A percentile compares a stretch with the other conserved stretches of the same genome.
Evolutionary conservation across 805 yeast species (phyloP).

Genomic region (Teunomyces pallodes): DNA sequence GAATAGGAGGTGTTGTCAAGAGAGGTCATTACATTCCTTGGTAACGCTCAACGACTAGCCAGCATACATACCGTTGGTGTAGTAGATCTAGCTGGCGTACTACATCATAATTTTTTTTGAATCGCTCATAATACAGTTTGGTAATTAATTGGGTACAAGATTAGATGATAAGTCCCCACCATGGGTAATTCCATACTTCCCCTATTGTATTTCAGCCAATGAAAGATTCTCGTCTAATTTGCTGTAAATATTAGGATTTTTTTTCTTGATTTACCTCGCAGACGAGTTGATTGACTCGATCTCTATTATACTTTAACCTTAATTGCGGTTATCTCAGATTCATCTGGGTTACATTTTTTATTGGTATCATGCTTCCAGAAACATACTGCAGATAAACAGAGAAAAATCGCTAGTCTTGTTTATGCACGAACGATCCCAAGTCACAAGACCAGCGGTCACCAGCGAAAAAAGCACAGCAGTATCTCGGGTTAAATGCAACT

Average conservation of each 20-base stretch:
- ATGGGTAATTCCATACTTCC: no score
- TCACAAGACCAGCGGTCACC: background rate
- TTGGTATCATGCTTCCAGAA: background rate
- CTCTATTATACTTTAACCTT: background rate
- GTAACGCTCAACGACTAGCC: background rate
- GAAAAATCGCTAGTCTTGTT: background rate
- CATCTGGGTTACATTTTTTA: background rate
- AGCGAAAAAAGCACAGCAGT: background rate
- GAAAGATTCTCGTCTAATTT: background rate
- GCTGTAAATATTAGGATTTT: background rate
- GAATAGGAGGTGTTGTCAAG: background rate
- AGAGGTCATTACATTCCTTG: background rate
- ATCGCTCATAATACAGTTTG: no score
- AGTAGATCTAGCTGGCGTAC: no score
- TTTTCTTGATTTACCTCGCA: background rate
- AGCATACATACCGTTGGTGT: background rate
- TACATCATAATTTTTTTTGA: no score
- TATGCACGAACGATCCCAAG: background rate
- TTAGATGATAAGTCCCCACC: no score
- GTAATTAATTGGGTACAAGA: no score
- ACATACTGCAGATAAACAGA: background rate
- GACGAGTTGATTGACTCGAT: background rate
- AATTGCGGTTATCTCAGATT: background rate
- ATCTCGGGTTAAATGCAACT: background rate
- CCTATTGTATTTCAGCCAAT: background rate